Evolutionary conservation across 495 filamentous ascomycete genomes (phyloP).

Genomic region (Aeminium ludgeri): DNA sequence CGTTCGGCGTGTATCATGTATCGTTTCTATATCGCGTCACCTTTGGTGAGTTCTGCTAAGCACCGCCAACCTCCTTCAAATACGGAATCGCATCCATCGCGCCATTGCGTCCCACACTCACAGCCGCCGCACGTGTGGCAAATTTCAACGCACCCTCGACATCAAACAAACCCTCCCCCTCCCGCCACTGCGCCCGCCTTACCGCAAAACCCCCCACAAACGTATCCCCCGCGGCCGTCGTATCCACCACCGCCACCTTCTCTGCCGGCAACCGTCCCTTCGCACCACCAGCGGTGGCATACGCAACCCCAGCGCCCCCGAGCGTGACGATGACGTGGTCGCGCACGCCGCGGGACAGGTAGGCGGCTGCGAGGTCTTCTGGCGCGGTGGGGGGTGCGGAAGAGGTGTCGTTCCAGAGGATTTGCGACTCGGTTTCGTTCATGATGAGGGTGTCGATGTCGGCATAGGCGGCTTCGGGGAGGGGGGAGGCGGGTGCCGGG

Average conservation of each 20-base stretch:
- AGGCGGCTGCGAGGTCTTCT: constrained; percentile 34
- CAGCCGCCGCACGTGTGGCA: constrained; percentile 59
- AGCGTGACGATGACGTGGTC: constrained; percentile 65
- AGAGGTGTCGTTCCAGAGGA: constrained; percentile 28
- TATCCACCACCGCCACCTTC: constrained; percentile 62
- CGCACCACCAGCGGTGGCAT: constrained; percentile 20
- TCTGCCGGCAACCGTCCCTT: constrained; percentile 32
- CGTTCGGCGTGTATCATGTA: too few species aligned
- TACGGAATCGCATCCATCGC: constrained; percentile 85
- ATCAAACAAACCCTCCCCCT: constrained; percentile 24
- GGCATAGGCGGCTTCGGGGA: constrained; percentile 50
- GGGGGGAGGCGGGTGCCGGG: constrained; percentile 46
- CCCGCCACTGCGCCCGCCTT: constrained; percentile 36
- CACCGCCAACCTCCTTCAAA: constrained; percentile 60
- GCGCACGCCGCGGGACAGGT: constrained; percentile 49
- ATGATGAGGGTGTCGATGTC: constrained; percentile 66
- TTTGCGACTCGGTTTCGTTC: constrained; percentile 78
- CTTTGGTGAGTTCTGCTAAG: too few species aligned
- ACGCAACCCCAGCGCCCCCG: constrained; percentile 57
- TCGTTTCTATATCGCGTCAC: too few species aligned
- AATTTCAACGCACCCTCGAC: constrained; percentile 35
- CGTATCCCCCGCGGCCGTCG: constrained; percentile 86
- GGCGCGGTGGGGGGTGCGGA: constrained; percentile 21
- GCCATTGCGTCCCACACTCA: constrained; percentile 58
- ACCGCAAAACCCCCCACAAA: constrained; percentile 83